Evolutionary conservation across 1,284 basidiomycete genomes (phyloP), one percentile per base, ranked within the genome.

Genomic region (Ganoderma leucocontextum): DNA sequence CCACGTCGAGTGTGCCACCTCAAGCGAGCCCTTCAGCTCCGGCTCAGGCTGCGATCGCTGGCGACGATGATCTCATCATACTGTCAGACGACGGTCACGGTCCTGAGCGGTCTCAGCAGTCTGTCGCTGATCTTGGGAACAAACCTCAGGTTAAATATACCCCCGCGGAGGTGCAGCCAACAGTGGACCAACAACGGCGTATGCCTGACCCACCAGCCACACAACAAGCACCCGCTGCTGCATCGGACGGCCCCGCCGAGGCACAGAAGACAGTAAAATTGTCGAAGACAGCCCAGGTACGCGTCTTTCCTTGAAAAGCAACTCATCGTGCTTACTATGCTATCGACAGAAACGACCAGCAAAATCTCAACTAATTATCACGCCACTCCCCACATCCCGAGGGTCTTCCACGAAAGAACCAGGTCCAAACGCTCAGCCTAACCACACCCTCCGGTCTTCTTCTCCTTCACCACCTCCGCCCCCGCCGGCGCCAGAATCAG

Each of bases 51-150:
- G 29, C n/a, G 33, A 25, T 29, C 7, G 10, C 17, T 15, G 61
- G 59, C 8, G 61, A 63, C 61, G 60, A 63, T 6, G 65, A 67
- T 59, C 60, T 63, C 57, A 53, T 63, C 10, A 59, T 62, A 0
- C 42, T 67, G 13, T 29, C 29, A 29, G 65, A 63, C 41, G 53
- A 36, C 1, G 38, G 15, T 8, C 59, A 36, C 2, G 38, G 15
- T 8, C 59, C 64, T 3, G 10, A 55, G 33, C 44, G 25, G n/a
- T 58, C 35, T 58, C 55, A 36, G 10, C 55, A 19, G n/a, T 12
- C 36, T 12, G 9, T 38, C n/a, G 55, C 35, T 22, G 9, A 58
- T 9, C 52, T 9, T 33, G 25, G 12, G 33, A 41, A 4, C 36
- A 15, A 22, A 35, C 33, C 17, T 19, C 22, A n/a, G 2, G 33